These are phyloP conservation scores for Diaporthe vaccinii DNA, from an alignment of 2,329 filamentous ascomycete species.

Conservation along the genomic window DNA sequence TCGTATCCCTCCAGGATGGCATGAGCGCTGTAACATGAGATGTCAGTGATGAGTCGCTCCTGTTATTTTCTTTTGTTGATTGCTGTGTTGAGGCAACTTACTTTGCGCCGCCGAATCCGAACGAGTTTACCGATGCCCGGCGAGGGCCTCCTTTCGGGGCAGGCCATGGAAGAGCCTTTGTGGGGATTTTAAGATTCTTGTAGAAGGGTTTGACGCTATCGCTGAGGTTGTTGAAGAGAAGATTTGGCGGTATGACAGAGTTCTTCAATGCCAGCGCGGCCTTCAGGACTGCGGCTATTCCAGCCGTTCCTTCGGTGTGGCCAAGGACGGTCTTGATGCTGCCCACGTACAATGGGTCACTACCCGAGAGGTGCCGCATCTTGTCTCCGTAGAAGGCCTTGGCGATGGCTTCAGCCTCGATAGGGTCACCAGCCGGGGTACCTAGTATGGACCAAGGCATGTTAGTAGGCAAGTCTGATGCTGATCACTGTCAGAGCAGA, in stretches of 20 bases:
- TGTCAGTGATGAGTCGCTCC: too few species aligned
- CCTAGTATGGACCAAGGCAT: background rate
- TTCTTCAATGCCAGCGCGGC: slow-evolving; percentile 50
- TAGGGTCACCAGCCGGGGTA: slow-evolving; percentile 43
- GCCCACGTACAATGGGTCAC: background rate
- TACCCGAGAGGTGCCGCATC: too few species aligned
- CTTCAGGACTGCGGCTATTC: too few species aligned
- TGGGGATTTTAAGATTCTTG: slow-evolving; percentile 42
- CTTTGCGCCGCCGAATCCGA: too few species aligned
- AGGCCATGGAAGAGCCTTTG: background rate
- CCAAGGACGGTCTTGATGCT: too few species aligned
- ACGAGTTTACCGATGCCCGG: slow-evolving; percentile 15
- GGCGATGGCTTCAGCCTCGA: slow-evolving; percentile 52
- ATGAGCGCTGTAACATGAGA: too few species aligned
- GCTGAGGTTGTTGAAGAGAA: slow-evolving; percentile 52
- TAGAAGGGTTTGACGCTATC: slow-evolving; percentile 50
- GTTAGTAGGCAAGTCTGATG: too few species aligned
- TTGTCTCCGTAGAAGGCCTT: slow-evolving; percentile 45
- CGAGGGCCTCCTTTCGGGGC: background rate
- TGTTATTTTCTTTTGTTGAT: too few species aligned
- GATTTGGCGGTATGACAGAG: slow-evolving; percentile 51
- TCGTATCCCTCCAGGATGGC: slow-evolving; percentile 2
- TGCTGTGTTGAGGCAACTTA: background rate
- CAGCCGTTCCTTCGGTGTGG: too few species aligned
- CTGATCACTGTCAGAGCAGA: too few species aligned